Base-by-base conservation (phyloP, 108 stramenopile species). In the Cyclostephanos tholiformis region DNA sequence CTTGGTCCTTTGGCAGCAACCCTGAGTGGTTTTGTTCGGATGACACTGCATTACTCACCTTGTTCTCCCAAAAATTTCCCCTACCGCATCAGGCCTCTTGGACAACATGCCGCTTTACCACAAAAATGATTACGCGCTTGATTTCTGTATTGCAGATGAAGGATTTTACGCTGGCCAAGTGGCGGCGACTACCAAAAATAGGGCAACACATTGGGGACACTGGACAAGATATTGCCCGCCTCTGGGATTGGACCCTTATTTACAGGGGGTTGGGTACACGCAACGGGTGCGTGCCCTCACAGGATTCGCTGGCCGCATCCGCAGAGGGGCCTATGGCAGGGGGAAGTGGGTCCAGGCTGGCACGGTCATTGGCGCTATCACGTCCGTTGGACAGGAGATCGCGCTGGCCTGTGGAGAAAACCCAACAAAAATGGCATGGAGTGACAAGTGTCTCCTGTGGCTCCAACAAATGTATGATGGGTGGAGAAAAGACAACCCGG, bases 81-180 rank as follows among this genome's bases (percentile, higher is more conserved):
- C 19, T 72, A 16, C 71, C 71, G 9, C 36, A 38, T 4, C 71
- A 71, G 70, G 44, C 25, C 60, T 71, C 60, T 32, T 71, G 70
- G 60, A 71, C 46, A 7, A 39, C 50, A 0, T 71, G 38, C 48
- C 41, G 41, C 25, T 27, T 32, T 48, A 30, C 58, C 30, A 41
- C 25, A 3, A 27, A 14, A 27, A 51, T 62, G 4, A 16, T 16
- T 71, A 71, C 59, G 25, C 60, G 29, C 6, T 39, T 71, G 58
- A 60, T 50, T 71, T 61, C 70, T 2, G 6, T 71, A 8, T 57
- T 62, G 38, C 70, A 25, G 70, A 60, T 58, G 26, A 22, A 49
- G 70, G 20, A 4, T 61, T 61, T 50, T 48, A 26, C 38, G 12
- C 30, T 59, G 70, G 70, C 19, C n/a, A 6, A 30, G 32, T 32